Percentiles rank a stretch among this genome's conserved stretches.
Conservation (phyloP, 1,284 basidiomycete genomes). For the Ustilago nuda region DNA sequence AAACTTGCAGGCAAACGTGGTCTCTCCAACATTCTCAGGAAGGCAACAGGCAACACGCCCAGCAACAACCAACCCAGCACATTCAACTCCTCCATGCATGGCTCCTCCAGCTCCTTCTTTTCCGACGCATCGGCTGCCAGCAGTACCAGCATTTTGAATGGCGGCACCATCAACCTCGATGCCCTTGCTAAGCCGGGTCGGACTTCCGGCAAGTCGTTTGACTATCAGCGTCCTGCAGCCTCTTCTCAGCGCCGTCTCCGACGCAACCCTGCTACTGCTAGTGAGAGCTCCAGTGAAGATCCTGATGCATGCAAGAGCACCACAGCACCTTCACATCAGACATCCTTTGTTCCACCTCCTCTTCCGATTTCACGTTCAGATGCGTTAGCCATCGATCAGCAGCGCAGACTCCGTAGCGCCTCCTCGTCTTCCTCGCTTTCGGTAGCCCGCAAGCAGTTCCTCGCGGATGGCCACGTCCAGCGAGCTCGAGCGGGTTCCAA, state of each 20-base stretch:
- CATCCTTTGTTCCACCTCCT: constrained; percentile 3
- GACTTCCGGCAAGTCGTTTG: constrained; percentile 29
- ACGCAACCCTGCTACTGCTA: constrained; percentile 22
- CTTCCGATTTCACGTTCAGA: constrained; percentile 18
- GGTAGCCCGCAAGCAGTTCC: constrained; percentile 13
- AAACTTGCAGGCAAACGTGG: constrained; percentile 52
- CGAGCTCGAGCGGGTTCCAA: constrained; percentile 39
- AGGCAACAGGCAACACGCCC: constrained; percentile 37
- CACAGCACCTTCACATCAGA: neutral
- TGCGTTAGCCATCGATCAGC: constrained; percentile 19
- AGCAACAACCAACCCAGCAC: constrained; percentile 3
- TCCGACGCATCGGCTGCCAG: constrained; percentile 18
- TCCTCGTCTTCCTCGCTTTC: constrained; percentile 45
- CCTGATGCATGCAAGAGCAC: constrained; percentile 15
- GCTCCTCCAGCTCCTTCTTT: constrained; percentile 33
- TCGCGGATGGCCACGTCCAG: constrained; percentile 8
- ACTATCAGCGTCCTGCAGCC: constrained; percentile 30
- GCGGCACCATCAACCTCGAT: constrained; percentile 34
- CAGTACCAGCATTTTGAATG: constrained; percentile 12
- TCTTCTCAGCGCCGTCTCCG: constrained; percentile 10
- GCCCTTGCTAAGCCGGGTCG: constrained; percentile 37
- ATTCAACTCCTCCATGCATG: constrained; percentile 7
- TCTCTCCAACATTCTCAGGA: constrained; percentile 55
- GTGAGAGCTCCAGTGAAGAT: constrained; percentile 31
- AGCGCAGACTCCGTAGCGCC: constrained; percentile 29